Evolutionary conservation across 2,329 filamentous ascomycete genomes (phyloP), one percentile per base, ranked within the genome.

Genomic region (Stachybotrys chartarum): DNA sequence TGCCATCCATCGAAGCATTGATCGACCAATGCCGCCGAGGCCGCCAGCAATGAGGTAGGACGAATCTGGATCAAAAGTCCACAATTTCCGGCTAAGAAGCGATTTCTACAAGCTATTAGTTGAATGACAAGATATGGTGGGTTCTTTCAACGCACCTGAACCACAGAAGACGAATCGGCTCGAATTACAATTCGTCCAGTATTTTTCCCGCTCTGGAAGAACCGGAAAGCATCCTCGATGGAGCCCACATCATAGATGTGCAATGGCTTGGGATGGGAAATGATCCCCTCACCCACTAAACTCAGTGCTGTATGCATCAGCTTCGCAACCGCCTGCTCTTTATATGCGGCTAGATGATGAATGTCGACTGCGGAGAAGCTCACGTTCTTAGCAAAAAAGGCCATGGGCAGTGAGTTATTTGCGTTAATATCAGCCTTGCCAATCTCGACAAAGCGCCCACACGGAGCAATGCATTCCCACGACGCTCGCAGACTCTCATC

Each of bases 401-500:
- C 53, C 49, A 65, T 58, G 1, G 58, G 52, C 1, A 66, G 53
- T 5, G 47, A 49, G 0, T 51, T 50, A 10, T 54, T 54, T 1
- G 45, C 45, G 11, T 56, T 45, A 5, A 71, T 64, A 35, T 72
- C 70, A 3, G 59, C 59, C 42, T 67, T 69, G 0, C 65, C 69
- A 45, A 75, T 65, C 54, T 75, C 73, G 0, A 75, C 50, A 51
- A 75, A 67, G 0, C 62, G 55, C 0, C 73, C 73, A 18, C 60
- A 64, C 1, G 59, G 55, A 1, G 72, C 68, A 14, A 76, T 57
- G 49, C 68, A 73, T 11, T 66, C 57, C 67, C 66, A 73, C 0
- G 70, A 68, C 1, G 66, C 63, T 0, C 58, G 61, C 0, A 74
- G 56, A 2, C 58, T 49, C 1, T 71, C 67, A 0, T 69, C 70